Base-by-base conservation (phyloP, 768 basidiomycete genomes). In the Leccinum sublutescens region DNA sequence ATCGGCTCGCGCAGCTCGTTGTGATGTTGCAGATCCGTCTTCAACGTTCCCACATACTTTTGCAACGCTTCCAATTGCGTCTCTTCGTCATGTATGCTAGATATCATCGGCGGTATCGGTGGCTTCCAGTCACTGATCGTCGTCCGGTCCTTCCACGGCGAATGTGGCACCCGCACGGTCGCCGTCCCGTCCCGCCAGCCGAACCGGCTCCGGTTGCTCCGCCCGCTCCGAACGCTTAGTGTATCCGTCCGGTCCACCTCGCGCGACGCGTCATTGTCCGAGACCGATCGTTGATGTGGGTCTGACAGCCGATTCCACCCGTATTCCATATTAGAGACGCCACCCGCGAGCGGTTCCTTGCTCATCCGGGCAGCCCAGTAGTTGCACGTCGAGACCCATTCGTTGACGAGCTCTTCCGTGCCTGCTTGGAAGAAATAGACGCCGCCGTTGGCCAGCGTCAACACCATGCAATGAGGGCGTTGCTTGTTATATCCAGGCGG, bases 341-440 rank as follows among this genome's bases (percentile, higher is more conserved):
- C 97, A 5, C 97, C 97, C 2, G 91, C 83, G 3, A 99, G 82
- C 1, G 97, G 97, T 70, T 98, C 95, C 66, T 96, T 95, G 74
- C 92, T 94, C 57, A 87, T 91, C 49, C 97, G 82, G 2, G 96
- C 97, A 0, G 97, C 93, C 97, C 97, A 98, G 72, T 99, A 99
- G 77, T 98, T 99, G 83, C 96, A 98, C 0, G 97, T 97, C 43
- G 91, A 88, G 7, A 97, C 95, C 97, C 97, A 98, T 74, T 99
- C 97, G 67, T 91, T 91, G 52, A 97, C 95, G n/a, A 99, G 84
- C 65, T 98, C 96, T 68, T 97, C 96, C 4, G 97, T 99, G 2
- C 97, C 97, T 1, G 96, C 94, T 74, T 99, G 97, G 80, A 97
- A 97, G 78, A 98, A 97, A 74, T 88, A 96, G n/a, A 94, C 90